phyloP scores from a whole-genome alignment of 768 basidiomycete genomes.

The Russula ochroleuca region DNA sequence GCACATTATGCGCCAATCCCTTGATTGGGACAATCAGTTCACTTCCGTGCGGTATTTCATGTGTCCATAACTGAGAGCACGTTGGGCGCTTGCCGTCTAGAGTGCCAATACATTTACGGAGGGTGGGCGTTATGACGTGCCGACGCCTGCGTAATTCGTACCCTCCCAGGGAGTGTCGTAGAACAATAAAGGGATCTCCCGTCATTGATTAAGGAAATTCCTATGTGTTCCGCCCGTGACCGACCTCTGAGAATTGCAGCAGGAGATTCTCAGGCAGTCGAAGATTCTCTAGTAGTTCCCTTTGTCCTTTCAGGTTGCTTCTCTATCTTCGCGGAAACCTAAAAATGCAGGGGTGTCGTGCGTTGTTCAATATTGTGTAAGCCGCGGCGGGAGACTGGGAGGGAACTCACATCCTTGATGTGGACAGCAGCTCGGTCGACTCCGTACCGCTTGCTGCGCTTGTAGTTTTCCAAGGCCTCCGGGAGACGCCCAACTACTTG shows the following conservation, averaged over 20 bases:
- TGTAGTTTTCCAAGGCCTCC: constrained; percentile 77
- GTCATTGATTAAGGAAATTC: constrained; percentile 21
- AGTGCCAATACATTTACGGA: constrained; percentile 23
- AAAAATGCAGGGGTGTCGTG: constrained; percentile 17
- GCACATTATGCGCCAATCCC: constrained; percentile 17
- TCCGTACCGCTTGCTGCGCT: constrained; percentile 69
- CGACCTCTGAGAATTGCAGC: constrained; percentile 2
- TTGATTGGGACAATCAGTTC: constrained; percentile 13
- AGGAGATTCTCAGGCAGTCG: constrained; percentile 17
- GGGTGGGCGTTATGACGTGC: constrained; percentile 22
- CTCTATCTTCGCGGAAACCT: constrained; percentile 82
- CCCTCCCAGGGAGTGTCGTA: constrained; percentile 15
- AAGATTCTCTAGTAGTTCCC: constrained; percentile 23
- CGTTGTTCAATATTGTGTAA: constrained; percentile 22
- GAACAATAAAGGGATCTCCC: constrained; percentile 26
- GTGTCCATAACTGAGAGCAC: constrained; percentile 19
- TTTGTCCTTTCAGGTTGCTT: constrained; percentile 45
- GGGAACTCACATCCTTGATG: constrained; percentile 65
- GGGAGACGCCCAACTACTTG: constrained; percentile 67
- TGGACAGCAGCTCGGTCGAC: constrained; percentile 80
- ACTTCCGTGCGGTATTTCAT: constrained; percentile 17
- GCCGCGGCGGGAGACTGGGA: constrained; percentile 7
- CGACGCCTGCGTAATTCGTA: constrained; percentile 13
- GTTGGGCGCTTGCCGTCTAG: constrained; percentile 21
- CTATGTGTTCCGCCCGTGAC: constrained; percentile 1